Conservation (phyloP, 2,329 filamentous ascomycete genomes). For the Colletotrichum lindemuthianum region DNA sequence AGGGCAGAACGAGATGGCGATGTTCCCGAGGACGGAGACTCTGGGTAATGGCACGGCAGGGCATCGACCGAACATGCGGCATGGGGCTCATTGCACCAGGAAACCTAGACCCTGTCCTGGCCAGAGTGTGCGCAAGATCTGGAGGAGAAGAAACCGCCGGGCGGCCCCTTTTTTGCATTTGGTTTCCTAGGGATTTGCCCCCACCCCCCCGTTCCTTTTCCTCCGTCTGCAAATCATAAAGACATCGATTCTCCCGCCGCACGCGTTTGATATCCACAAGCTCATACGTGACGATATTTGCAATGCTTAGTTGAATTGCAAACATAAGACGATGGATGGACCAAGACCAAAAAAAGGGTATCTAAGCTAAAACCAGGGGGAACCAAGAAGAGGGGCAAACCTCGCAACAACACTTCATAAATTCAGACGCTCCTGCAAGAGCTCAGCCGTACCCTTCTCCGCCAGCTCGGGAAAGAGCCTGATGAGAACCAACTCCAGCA, state of each 20-base stretch:
- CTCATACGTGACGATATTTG: no score
- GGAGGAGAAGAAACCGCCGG: constrained; percentile 13
- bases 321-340: background rate
- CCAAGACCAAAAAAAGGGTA: constrained; percentile 8
- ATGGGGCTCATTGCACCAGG: background rate
- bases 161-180: constrained; percentile 36
- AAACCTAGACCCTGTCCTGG: constrained; percentile 11
- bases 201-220: background rate
- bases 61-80: background rate
- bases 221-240: constrained; percentile 17
- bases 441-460: constrained; percentile 74
- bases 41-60: no score
- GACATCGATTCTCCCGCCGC: constrained; percentile 12
- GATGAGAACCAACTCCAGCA: constrained; percentile 84
- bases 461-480: constrained; percentile 85
- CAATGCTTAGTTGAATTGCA: no score
- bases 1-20: background rate
- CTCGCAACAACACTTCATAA: constrained; percentile 27
- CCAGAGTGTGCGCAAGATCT: constrained; percentile 17
- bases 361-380: constrained; percentile 16
- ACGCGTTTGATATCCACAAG: background rate
- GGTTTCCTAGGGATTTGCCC: constrained; percentile 27
- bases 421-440: constrained; percentile 77
- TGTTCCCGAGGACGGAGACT: no score
- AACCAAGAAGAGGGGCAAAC: background rate